phyloP scores from a whole-genome alignment of 2,329 filamentous ascomycete genomes.

The Coniochaeta ligniaria region DNA sequence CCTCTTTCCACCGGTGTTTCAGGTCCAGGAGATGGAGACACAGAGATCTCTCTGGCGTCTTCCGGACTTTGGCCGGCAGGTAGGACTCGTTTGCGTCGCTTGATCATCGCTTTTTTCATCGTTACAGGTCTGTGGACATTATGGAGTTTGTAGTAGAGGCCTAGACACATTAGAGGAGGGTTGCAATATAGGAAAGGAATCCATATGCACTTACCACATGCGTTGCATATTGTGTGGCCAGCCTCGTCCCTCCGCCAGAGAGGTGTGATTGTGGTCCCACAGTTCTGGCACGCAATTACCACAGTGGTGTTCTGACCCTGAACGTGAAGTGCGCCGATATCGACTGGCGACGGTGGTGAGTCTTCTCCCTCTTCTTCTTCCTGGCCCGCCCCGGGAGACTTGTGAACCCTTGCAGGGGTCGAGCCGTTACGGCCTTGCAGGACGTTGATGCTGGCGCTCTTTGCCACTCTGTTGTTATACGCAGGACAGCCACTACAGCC shows the following conservation, averaged over 20 bases:
- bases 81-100: slow-evolving; percentile 89
- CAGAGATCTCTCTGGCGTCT: slow-evolving; percentile 39
- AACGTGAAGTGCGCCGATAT: slow-evolving; percentile 38
- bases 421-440: slow-evolving; percentile 34
- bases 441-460: slow-evolving; percentile 66
- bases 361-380: slow-evolving; percentile 16
- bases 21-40: slow-evolving; percentile 28
- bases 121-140: slow-evolving; percentile 86
- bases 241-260: slow-evolving; percentile 91
- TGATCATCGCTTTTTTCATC: slow-evolving; percentile 99
- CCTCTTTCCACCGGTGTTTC: slow-evolving; percentile 39
- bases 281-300: slow-evolving; percentile 93
- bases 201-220: slow-evolving; percentile 69
- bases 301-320: slow-evolving; percentile 47
- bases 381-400: background rate
- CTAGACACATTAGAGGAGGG: slow-evolving; percentile 36
- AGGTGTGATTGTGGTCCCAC: slow-evolving; percentile 91
- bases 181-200: background rate
- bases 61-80: slow-evolving; percentile 31
- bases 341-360: slow-evolving; percentile 34
- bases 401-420: slow-evolving; percentile 14
- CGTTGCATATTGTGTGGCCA: slow-evolving; percentile 97
- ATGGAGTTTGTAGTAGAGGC: slow-evolving; percentile 93
- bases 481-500: slow-evolving; percentile 94
- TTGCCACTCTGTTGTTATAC: slow-evolving; percentile 93